A percentile compares a stretch with the other conserved stretches of the same genome.
phyloP scores from a whole-genome alignment of 768 basidiomycete genomes.

The Cystobasidium tubakii region DNA sequence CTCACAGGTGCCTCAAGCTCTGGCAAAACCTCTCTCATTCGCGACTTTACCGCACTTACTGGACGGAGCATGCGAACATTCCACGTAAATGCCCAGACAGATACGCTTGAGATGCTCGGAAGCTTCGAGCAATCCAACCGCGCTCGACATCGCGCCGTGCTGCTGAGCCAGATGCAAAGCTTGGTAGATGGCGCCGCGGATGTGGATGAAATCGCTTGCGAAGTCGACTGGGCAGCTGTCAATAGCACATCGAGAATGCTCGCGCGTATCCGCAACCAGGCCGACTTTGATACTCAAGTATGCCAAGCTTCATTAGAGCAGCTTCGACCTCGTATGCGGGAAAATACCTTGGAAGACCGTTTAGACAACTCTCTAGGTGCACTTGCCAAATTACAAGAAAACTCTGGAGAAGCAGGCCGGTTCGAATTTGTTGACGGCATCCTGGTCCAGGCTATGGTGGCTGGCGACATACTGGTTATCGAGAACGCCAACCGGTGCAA shows the following conservation, averaged over 20 bases:
- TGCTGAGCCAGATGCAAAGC: not conserved
- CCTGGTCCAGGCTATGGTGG: constrained; percentile 73
- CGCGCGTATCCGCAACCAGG: not conserved
- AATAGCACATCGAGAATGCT: not conserved
- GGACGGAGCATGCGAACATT: constrained; percentile 69
- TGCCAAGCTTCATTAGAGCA: not conserved
- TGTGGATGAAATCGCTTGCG: not conserved
- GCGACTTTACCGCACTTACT: constrained; percentile 62
- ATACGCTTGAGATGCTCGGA: constrained; percentile 88
- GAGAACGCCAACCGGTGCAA: constrained; percentile 92
- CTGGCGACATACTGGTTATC: constrained; percentile 81
- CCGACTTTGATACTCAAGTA: not conserved
- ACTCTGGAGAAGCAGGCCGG: constrained; percentile 52
- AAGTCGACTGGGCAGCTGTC: not conserved
- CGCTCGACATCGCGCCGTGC: not conserved
- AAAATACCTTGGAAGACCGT: not conserved
- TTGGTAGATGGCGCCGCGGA: not conserved
- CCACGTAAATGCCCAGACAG: constrained; percentile 74
- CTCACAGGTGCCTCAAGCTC: constrained; percentile 65
- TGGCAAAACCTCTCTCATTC: constrained; percentile 75
- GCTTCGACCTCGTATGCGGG: not conserved
- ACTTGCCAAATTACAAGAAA: not conserved
- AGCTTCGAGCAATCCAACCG: constrained; percentile 85
- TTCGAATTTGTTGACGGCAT: constrained; percentile 98
- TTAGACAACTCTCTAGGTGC: not conserved